Percentiles rank a stretch among this genome's conserved stretches.
These are phyloP conservation scores for Dissophora globulifera DNA, from an alignment of 192 early-diverging fungal species.

Conservation along the genomic window DNA sequence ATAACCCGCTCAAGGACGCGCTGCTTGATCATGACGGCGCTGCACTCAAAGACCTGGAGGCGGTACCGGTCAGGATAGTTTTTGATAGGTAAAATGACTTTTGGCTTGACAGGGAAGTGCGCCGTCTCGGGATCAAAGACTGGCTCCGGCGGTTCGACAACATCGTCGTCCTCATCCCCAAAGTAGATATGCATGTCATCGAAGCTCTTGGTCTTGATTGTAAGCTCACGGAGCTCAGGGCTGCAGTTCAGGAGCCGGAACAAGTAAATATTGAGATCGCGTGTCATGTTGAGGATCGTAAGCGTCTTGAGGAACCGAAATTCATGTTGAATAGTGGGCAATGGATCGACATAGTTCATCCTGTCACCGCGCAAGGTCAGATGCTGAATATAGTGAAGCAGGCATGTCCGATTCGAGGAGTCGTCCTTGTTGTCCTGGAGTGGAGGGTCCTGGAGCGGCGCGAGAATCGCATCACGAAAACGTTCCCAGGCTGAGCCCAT, in stretches of 20 bases:
- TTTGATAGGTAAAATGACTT: constrained; percentile 11
- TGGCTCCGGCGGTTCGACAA: not conserved
- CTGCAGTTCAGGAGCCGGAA: not conserved
- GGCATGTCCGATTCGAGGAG: not conserved
- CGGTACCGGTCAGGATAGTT: constrained; percentile 14
- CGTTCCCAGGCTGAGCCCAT: not conserved
- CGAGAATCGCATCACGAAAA: not conserved
- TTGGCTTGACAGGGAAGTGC: constrained; percentile 12
- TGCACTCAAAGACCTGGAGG: constrained; percentile 8
- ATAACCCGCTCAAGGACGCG: constrained; percentile 20
- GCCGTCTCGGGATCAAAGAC: constrained; percentile 20
- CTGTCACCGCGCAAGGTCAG: not conserved
- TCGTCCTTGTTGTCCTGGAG: not conserved
- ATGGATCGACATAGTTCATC: no score
- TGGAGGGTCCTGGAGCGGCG: not conserved
- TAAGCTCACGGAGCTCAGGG: not conserved
- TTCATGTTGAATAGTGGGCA: no score
- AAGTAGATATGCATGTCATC: not conserved
- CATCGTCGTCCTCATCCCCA: not conserved
- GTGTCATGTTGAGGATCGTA: no score
- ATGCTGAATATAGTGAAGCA: not conserved
- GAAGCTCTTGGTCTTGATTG: not conserved
- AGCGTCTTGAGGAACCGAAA: not conserved
- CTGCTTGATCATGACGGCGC: not conserved
- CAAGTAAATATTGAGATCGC: no score